Evolutionary conservation across 2,329 filamentous ascomycete species (phyloP).

Genomic region (Verticillium dahliae): DNA sequence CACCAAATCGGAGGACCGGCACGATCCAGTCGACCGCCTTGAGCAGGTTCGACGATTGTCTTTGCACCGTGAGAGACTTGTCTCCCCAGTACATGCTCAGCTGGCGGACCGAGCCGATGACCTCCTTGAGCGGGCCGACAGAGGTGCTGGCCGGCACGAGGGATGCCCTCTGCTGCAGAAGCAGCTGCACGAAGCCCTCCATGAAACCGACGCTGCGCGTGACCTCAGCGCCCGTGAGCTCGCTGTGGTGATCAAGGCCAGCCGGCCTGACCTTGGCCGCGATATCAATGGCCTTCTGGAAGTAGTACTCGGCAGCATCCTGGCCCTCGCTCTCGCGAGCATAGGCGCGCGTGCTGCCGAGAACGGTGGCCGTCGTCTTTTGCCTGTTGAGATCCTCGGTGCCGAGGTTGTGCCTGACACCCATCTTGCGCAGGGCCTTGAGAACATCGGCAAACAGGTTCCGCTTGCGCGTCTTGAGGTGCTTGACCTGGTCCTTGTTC

Average conservation of each 20-base stretch:
- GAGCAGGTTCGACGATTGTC: constrained; percentile 13
- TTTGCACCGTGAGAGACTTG: not conserved
- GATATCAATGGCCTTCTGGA: constrained; percentile 73
- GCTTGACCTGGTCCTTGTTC: constrained; percentile 76
- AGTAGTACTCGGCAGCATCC: constrained; percentile 59
- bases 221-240: constrained; percentile 76
- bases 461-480: constrained; percentile 84
- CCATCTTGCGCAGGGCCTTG: constrained; percentile 80
- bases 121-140: constrained; percentile 19
- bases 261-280: constrained; percentile 61
- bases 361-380: constrained; percentile 59
- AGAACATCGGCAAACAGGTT: constrained; percentile 86
- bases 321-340: constrained; percentile 19
- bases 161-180: constrained; percentile 51
- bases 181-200: constrained; percentile 73
- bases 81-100: constrained; percentile 7
- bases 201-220: constrained; percentile 73
- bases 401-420: constrained; percentile 75
- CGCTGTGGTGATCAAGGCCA: constrained; percentile 70
- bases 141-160: constrained; percentile 33
- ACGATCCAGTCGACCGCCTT: constrained; percentile 53
- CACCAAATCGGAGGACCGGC: constrained; percentile 58
- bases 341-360: constrained; percentile 41
- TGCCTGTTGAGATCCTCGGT: constrained; percentile 69
- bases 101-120: constrained; percentile 10